Evolutionary conservation across 2,329 filamentous ascomycete species (phyloP), one percentile per base, ranked within the genome.

Genomic region (Colletotrichum ledebouriae): DNA sequence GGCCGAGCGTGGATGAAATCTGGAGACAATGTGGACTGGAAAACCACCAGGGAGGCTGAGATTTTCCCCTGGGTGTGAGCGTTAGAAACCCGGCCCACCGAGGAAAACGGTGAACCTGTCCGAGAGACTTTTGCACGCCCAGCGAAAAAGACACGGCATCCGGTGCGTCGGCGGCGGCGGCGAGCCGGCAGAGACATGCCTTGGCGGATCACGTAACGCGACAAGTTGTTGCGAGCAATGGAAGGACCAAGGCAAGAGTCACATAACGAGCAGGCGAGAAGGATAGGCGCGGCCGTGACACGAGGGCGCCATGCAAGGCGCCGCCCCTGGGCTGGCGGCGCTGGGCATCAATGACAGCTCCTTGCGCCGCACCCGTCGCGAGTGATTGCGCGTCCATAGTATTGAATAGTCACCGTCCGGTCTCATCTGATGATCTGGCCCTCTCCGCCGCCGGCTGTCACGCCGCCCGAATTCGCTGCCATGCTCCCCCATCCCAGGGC

Each of bases 361-460:
- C 4, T 29, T 17, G 29, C 29, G 29, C 29, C 7, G 29, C 29
- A 29, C 29, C 29, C 29, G 29, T 6, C 29, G 7, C 7, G 29
- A 17, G 7, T 29, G 61, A 64, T 68, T 68, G 65, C 60, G 65
- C 61, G 65, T 65, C 60, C 42, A 15, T 22, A 41, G 53, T 59
- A 12, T 64, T 22, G 41, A 53, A 64, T 65, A 29, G 53, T 65
- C 39, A 20, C 55, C 41, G 60, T 65, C 65, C 55, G 65, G 60
- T 65, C 60, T 68, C 65, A 65, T 59, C 61, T 65, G 65, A 68
- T 68, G 61, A 65, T 59, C 61, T 65, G 65, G 65, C 47, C 7
- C 49, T 34, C 41, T 55, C 55, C 61, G 60, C 58, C 20, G 53
- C 55, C 55, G 49, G 47, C 49, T 37, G 56, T 59, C 47, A 64